phyloP scores from a whole-genome alignment of 371 early-diverging fungal genomes.

The Mortierella sp. region DNA sequence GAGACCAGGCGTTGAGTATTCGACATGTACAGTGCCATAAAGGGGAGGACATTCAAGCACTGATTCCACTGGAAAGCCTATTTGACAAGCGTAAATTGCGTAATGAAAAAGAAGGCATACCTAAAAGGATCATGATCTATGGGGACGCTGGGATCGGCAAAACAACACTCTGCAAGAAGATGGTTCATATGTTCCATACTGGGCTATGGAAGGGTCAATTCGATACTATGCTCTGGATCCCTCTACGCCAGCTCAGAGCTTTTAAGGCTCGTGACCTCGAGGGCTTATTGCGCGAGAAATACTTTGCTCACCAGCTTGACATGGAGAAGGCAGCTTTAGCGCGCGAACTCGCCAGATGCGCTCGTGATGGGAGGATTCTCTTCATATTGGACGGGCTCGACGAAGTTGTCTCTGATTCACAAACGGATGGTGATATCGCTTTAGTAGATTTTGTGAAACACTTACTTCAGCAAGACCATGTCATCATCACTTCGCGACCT shows the following conservation, averaged over 20 bases:
- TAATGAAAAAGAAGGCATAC: conserved; percentile 12
- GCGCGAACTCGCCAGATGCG: too few species aligned
- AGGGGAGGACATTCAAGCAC: too few species aligned
- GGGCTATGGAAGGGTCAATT: conserved; percentile 29
- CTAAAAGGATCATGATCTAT: conserved; percentile 20
- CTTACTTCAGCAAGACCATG: conserved; percentile 8
- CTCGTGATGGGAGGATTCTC: conserved; percentile 10
- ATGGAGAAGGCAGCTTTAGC: too few species aligned
- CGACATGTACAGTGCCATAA: too few species aligned
- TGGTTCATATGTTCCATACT: conserved; percentile 10
- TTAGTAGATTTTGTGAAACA: neutral
- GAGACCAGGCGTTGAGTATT: too few species aligned
- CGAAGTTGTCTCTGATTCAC: conserved; percentile 11
- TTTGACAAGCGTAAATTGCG: neutral
- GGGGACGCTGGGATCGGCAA: conserved; percentile 6
- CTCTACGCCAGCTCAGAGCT: conserved; percentile 19
- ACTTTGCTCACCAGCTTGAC: neutral
- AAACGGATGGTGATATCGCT: neutral
- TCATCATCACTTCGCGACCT: conserved; percentile 32
- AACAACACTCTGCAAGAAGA: conserved; percentile 18
- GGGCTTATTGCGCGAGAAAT: conserved; percentile 1
- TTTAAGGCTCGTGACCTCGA: conserved; percentile 10
- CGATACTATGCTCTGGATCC: conserved; percentile 26
- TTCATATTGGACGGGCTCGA: conserved; percentile 29
- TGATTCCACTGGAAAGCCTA: too few species aligned